Percentiles rank a stretch among this genome's conserved stretches.
phyloP scores from a whole-genome alignment of 2,329 filamentous ascomycete species.

The Pseudofabraea citricarpa region DNA sequence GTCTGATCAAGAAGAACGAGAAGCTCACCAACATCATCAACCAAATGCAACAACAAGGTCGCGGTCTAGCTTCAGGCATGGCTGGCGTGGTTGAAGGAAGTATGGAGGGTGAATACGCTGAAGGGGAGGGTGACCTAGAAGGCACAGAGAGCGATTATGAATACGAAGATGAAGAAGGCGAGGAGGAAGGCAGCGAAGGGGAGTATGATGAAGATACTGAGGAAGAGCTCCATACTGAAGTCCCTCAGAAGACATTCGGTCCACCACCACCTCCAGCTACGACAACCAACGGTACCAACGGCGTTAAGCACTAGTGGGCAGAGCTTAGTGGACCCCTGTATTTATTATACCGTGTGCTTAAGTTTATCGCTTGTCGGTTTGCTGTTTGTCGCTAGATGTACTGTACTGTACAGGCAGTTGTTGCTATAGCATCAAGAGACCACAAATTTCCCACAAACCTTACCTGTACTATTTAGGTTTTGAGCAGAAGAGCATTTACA shows the following conservation, averaged over 20 bases:
- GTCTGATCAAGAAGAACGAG: constrained; percentile 71
- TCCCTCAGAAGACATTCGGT: constrained; percentile 26
- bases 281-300: constrained; percentile 16
- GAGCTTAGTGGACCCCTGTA: too few species aligned
- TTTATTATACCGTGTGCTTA: too few species aligned
- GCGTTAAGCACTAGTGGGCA: constrained; percentile 26
- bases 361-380: too few species aligned
- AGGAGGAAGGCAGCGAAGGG: constrained; percentile 54
- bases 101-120: constrained; percentile 51
- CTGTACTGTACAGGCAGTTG: too few species aligned
- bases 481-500: too few species aligned
- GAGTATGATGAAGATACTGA: constrained; percentile 42
- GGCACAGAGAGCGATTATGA: constrained; percentile 60
- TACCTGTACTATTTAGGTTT: too few species aligned
- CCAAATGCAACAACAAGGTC: constrained; percentile 91
- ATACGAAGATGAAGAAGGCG: constrained; percentile 57
- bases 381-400: too few species aligned
- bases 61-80: constrained; percentile 65
- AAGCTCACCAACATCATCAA: constrained; percentile 93
- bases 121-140: constrained; percentile 40
- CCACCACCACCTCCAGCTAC: constrained; percentile 27
- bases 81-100: constrained; percentile 53
- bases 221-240: constrained; percentile 26
- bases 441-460: too few species aligned
- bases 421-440: too few species aligned